phyloP scores from a whole-genome alignment of 2,329 filamentous ascomycete genomes.

The Penicillium sp. region DNA sequence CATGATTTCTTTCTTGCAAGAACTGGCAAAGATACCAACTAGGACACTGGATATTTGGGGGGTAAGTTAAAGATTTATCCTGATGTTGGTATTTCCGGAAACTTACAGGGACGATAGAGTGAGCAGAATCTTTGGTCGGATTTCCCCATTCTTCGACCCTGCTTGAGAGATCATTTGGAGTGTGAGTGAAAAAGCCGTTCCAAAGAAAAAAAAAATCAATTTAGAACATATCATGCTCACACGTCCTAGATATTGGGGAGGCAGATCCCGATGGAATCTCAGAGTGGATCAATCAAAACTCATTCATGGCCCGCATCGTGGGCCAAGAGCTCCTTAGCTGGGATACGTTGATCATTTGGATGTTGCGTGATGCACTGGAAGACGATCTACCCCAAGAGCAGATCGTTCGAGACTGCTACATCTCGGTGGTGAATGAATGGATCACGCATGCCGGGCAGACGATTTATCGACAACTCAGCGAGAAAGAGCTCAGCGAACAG shows the following conservation, averaged over 20 bases:
- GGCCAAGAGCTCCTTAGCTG: conserved; percentile 3
- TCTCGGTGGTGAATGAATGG: conserved; percentile 5
- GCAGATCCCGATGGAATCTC: conserved; percentile 6
- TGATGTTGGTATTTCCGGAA: neutral
- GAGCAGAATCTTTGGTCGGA: conserved; percentile 4
- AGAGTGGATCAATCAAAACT: conserved; percentile 12
- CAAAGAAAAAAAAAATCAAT: neutral
- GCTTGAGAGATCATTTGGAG: conserved; percentile 9
- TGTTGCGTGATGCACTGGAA: conserved; percentile 7
- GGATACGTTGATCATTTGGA: conserved; percentile 7
- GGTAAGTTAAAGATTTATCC: neutral
- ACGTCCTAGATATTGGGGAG: neutral
- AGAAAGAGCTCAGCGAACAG: conserved; percentile 5
- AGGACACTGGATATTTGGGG: conserved; percentile 6
- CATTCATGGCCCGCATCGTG: conserved; percentile 10
- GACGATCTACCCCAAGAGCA: conserved; percentile 2
- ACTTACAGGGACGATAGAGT: neutral
- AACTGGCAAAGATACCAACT: neutral
- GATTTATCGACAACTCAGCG: conserved; percentile 6
- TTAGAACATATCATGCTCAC: neutral
- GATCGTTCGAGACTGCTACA: conserved; percentile 8
- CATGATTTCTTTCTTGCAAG: conserved; percentile 5
- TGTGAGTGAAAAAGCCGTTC: neutral
- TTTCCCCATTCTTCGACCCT: conserved; percentile 6
- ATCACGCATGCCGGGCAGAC: conserved; percentile 5